Base-by-base conservation (phyloP, 2,329 filamentous ascomycete genomes). In the Byssochlamys sp. region DNA sequence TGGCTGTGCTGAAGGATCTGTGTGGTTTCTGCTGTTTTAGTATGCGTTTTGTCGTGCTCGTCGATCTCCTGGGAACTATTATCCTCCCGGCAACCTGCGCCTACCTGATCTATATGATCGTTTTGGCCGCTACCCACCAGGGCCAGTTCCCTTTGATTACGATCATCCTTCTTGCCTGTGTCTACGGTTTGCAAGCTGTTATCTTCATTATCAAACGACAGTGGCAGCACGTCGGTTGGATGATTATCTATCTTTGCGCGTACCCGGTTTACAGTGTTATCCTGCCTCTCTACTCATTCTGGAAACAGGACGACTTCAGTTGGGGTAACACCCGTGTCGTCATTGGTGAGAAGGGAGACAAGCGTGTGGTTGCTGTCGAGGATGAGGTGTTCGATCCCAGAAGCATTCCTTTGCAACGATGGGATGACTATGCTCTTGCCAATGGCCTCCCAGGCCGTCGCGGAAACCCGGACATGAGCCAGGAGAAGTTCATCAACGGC, bases 271-370 rank as follows among this genome's bases (percentile, higher is more conserved):
- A 92, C 78, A 94, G 88, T 3, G 89, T 99, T 67, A 71, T 95
- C 61, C 82, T 99, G 11, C 94, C 94, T 0, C 78, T 99, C 62
- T 99, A 97, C 78, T 96, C 92, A 0, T 99, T 99, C 86, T 99
- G 94, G 94, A 95, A 96, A 76, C 91, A 96, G 74, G 94, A 99
- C 75, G 92, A 99, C 77, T 99, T 99, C 81, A 87, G 87, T 1
- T 99, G 94, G 94, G 94, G 94, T 81, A 97, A 94, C 77, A 99
- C 94, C 1, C 91, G 94, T 83, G 85, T 99, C 63, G 94, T 99
- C 64, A 89, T 97, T 63, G 92, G 91, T 59, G 94, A 99, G 73
- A 90, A 92, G 73, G 92, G 91, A 61, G 84, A 83, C 70, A 96
- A 95, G 78, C 85, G 95, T 69, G 80, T 96, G n/a, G 81, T 99